These are phyloP conservation scores for Metarhizium brunneum DNA, from an alignment of 2,329 filamentous ascomycete species.

Conservation along the genomic window DNA sequence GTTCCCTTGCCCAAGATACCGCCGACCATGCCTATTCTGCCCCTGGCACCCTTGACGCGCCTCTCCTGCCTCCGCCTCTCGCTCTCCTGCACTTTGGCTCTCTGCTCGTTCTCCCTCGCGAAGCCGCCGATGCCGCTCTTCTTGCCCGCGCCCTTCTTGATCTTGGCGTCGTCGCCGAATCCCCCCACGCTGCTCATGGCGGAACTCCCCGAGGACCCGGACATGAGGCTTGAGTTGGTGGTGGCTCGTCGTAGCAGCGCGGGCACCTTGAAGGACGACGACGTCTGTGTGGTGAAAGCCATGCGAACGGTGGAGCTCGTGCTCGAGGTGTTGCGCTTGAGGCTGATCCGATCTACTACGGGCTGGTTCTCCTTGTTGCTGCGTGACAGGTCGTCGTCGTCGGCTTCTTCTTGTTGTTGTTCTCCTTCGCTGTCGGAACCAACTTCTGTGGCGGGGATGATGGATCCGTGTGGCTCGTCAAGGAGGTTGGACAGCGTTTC, in stretches of 20 bases:
- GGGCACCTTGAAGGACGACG: slow-evolving; percentile 55
- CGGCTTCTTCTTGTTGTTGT: slow-evolving; percentile 29
- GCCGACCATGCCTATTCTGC: slow-evolving; percentile 45
- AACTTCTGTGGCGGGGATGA: slow-evolving; percentile 35
- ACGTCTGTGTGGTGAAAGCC: slow-evolving; percentile 44
- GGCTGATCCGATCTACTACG: slow-evolving; percentile 65
- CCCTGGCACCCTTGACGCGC: slow-evolving; percentile 49
- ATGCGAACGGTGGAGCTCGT: slow-evolving; percentile 30
- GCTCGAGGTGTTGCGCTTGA: slow-evolving; percentile 49
- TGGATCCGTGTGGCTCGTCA: slow-evolving; percentile 52
- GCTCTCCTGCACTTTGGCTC: slow-evolving; percentile 43
- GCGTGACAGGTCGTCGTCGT: slow-evolving; percentile 1
- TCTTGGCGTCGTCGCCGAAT: slow-evolving; percentile 41
- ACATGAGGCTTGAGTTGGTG: slow-evolving; percentile 46
- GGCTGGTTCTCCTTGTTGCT: slow-evolving; percentile 43
- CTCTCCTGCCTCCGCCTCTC: slow-evolving; percentile 50
- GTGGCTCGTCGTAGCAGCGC: slow-evolving; percentile 65
- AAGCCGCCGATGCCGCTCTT: slow-evolving; percentile 52
- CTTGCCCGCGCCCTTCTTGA: slow-evolving; percentile 52
- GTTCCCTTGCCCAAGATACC: slow-evolving; percentile 47
- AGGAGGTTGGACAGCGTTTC: slow-evolving; percentile 77
- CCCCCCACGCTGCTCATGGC: slow-evolving; percentile 21
- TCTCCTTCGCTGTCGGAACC: slow-evolving; percentile 32
- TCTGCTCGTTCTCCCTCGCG: slow-evolving; percentile 48
- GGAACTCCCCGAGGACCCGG: slow-evolving; percentile 22